Percentiles rank a stretch among this genome's conserved stretches.
Evolutionary conservation across 257 asterid species (phyloP).

Genomic region (Solanum dulcamara): DNA sequence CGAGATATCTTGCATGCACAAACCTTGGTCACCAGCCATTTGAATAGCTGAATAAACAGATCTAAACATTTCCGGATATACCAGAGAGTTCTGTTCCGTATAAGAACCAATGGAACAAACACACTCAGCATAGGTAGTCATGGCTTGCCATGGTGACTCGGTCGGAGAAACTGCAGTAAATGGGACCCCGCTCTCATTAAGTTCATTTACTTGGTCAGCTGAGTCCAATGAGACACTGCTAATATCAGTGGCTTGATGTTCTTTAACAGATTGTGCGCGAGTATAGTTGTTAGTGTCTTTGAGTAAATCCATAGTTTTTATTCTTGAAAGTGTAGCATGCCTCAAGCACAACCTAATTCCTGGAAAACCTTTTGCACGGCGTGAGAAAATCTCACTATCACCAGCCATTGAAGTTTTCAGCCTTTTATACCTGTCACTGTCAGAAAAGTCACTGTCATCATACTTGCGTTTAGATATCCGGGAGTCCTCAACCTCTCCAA

Average conservation of each 20-base stretch:
- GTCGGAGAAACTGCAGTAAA: slow-evolving; percentile 15
- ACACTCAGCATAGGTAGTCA: slow-evolving; percentile 51
- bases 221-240: slow-evolving; percentile 11
- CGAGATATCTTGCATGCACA: slow-evolving; percentile 63
- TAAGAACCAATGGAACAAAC: slow-evolving; percentile 34
- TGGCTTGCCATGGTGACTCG: slow-evolving; percentile 75
- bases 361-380: slow-evolving; percentile 92
- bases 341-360: slow-evolving; percentile 62
- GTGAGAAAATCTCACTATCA: slow-evolving; percentile 65
- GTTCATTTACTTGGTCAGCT: slow-evolving; percentile 22
- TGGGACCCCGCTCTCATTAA: slow-evolving; percentile 19
- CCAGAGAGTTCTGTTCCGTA: slow-evolving; percentile 14
- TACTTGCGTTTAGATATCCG: slow-evolving; percentile 55
- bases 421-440: slow-evolving; percentile 40
- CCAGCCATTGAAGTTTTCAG: slow-evolving; percentile 39
- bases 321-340: slow-evolving; percentile 41
- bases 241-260: slow-evolving; percentile 5
- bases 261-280: slow-evolving; percentile 10
- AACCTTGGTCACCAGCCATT: slow-evolving; percentile 89
- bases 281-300: slow-evolving; percentile 18
- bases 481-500: slow-evolving; percentile 88
- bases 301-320: slow-evolving; percentile 36
- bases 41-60: slow-evolving; percentile 66
- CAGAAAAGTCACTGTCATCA: slow-evolving; percentile 31
- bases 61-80: slow-evolving; percentile 48